Base-by-base conservation (phyloP, 176 grass and related monocot species). In the Elymus sibiricus region DNA sequence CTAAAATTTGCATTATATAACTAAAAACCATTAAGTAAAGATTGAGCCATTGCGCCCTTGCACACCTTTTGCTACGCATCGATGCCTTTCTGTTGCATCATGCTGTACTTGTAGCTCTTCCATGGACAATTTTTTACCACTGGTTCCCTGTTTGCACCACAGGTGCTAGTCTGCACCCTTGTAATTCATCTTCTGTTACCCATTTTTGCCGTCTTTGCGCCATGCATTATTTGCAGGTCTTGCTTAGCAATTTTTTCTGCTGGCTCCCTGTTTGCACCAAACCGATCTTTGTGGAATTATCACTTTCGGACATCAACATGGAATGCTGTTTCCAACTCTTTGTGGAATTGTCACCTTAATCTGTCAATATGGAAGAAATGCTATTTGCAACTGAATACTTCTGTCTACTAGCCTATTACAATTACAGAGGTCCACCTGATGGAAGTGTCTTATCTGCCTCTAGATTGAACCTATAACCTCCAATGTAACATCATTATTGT, bases 61-160 rank as follows among this genome's bases (percentile, higher is more conserved):
- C 24, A 27, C 6, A 78, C 37, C 21, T 83, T 88, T 7, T 82
- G 47, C 13, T 53, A 69, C 46, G 35, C 39, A 46, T 82, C 17
- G 5, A 21, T 40, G 15, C 8, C 68, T 4, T 64, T 6, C 2
- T 72, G 69, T 72, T 43, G 37, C 38, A 72, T 43, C 71, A 11
- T 84, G 58, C 58, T 47, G 31, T 46, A 11, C 40, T 34, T 74
- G 66, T 70, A 42, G 51, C 34, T 67, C 79, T 87, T 82, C 12
- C 12, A 9, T 82, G 11, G 29, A 19, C 43, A 75, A 75, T 67
- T 58, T 3, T 82, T 40, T 27, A 5, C 21, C 32, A 56, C 71
- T 27, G 13, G 22, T 7, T 40, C 37, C 70, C 31, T 81, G 24
- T 49, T 65, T 68, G 44, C 70, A 68, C 73, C 61, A 58, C 46